A percentile compares a stretch with the other conserved stretches of the same genome.
These are phyloP conservation scores for Rosa hybrid DNA, from an alignment of 331 rosid species.

Conservation along the genomic window DNA sequence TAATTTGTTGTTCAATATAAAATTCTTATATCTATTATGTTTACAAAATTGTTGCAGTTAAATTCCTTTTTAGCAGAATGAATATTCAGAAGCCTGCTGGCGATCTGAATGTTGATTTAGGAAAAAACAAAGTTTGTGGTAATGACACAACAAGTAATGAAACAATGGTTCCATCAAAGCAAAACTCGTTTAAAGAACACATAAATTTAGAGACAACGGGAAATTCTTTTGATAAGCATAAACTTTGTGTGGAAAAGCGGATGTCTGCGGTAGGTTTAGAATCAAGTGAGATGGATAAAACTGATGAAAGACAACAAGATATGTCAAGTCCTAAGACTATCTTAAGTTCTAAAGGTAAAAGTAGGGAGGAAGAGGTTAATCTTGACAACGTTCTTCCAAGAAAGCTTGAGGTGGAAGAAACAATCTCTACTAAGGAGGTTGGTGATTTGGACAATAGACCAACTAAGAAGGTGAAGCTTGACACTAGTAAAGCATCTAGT, in stretches of 20 bases:
- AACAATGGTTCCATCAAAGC: slow-evolving; percentile 33
- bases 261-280: slow-evolving; percentile 20
- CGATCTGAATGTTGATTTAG: slow-evolving; percentile 41
- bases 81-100: slow-evolving; percentile 46
- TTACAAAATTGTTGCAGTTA: slow-evolving; percentile 69
- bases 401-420: slow-evolving; percentile 21
- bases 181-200: slow-evolving; percentile 26
- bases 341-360: slow-evolving; percentile 34
- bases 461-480: slow-evolving; percentile 45
- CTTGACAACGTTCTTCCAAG: slow-evolving; percentile 25
- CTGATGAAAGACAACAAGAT: slow-evolving; percentile 19
- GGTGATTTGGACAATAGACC: slow-evolving; percentile 40
- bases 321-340: slow-evolving; percentile 18
- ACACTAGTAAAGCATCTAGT: slow-evolving; percentile 31
- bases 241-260: slow-evolving; percentile 29
- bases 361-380: slow-evolving; percentile 9
- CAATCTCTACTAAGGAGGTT: slow-evolving; percentile 17
- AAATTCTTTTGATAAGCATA: slow-evolving; percentile 26
- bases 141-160: slow-evolving; percentile 27
- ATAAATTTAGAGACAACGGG: slow-evolving; percentile 29
- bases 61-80: slow-evolving; percentile 58
- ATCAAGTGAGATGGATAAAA: slow-evolving; percentile 22
- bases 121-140: slow-evolving; percentile 39
- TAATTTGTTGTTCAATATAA: slow-evolving; percentile 11
- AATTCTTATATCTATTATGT: slow-evolving; percentile 33